Evolutionary conservation across 441 rosid species (phyloP).

Genomic region (Kokia cookei): DNA sequence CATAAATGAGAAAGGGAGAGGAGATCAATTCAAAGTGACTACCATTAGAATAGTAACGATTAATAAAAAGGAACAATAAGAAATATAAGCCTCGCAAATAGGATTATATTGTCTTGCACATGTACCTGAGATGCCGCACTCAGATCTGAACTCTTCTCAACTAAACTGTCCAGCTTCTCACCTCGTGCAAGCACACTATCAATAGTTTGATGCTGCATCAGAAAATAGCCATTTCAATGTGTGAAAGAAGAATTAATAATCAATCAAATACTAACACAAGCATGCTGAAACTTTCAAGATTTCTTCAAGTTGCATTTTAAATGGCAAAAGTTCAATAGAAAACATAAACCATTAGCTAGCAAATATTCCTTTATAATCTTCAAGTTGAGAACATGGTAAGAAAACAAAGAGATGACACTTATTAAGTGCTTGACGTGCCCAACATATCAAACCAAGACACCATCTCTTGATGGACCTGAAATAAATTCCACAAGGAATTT

Average conservation of each 20-base stretch:
- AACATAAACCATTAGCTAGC: not conserved
- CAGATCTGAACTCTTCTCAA: slow-evolving; percentile 79
- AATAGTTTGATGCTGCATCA: slow-evolving; percentile 65
- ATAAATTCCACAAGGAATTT: no score
- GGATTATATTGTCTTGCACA: not conserved
- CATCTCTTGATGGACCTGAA: not conserved
- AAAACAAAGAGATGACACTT: not conserved
- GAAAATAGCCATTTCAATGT: not conserved
- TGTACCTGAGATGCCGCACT: slow-evolving; percentile 96
- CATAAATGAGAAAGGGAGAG: not conserved
- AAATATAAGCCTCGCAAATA: not conserved
- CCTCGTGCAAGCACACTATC: slow-evolving; percentile 63
- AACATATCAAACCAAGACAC: not conserved
- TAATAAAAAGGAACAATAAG: not conserved
- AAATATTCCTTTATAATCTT: not conserved
- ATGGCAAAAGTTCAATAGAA: not conserved
- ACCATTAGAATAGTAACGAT: not conserved
- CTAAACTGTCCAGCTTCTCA: slow-evolving; percentile 77
- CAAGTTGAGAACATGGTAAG: not conserved
- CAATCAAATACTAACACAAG: not conserved
- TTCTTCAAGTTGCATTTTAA: not conserved
- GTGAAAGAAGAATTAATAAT: not conserved
- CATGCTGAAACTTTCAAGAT: not conserved
- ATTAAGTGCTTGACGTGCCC: not conserved
- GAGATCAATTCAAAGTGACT: not conserved